Evolutionary conservation across 768 basidiomycete species (phyloP), one percentile per base, ranked within the genome.

Genomic region (Mycena alexandri): DNA sequence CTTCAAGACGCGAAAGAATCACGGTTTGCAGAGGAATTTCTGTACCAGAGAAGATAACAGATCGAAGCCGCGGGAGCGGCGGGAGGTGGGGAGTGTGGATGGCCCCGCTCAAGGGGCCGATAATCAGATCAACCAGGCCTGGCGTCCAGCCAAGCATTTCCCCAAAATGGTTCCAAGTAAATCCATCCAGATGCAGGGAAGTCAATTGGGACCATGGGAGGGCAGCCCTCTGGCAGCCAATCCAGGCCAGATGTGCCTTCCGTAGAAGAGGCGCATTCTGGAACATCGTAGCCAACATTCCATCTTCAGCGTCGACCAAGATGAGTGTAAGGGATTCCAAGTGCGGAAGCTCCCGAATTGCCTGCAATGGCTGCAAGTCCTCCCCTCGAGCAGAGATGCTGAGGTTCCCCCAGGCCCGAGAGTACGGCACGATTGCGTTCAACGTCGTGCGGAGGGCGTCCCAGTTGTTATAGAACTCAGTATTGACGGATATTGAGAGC

Each of bases 191-290:
- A 36, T 51, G 25, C 4, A 33, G 25, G 19, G 50, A 51, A 6
- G 50, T 51, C 14, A 51, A 33, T 14, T 51, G 50, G 9, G 25
- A 5, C 50, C 50, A 53, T 2, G 52, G 52, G n/a, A 53, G 52
- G 17, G 52, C 36, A 19, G 21, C 17, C n/a, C 3, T 36, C 33
- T 53, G 52, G 36, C 8, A 10, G 13, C 36, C 33, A 24, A 13
- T 2, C 11, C n/a, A 3, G 6, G 2, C 13, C 36, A 55, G 38
- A 7, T 38, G 29, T n/a, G 38, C 53, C 13, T 4, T 41, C 21
- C 38, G 53, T 17, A 55, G 24, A 5, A 41, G n/a, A 6, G 53
- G 53, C 21, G 53, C 53, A 38, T 55, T 21, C 5, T 14, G 11
- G 17, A 55, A 41, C 53, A 55, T 41, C 5, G 5, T 36, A 1